Percentiles rank a stretch among this genome's conserved stretches.
Conservation (phyloP, 2,329 filamentous ascomycete species). For the Fusarium hostae region DNA sequence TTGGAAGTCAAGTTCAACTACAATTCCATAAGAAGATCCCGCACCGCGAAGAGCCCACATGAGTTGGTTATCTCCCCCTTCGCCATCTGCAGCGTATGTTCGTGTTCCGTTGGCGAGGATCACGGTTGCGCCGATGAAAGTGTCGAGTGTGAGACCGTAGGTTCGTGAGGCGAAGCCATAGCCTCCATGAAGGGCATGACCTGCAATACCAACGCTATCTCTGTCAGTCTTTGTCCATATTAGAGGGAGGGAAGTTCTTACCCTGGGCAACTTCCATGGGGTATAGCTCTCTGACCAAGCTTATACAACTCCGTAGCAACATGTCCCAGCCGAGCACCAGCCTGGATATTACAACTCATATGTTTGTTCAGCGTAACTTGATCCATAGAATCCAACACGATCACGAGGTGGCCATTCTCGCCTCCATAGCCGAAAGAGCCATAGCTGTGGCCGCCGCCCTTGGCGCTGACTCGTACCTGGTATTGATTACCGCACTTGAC, state of each 20-base stretch:
- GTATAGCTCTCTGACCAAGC: constrained; percentile 54
- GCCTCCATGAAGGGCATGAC: constrained; percentile 46
- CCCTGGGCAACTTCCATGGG: constrained; percentile 65
- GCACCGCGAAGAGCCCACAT: constrained; percentile 48
- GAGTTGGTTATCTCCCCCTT: constrained; percentile 39
- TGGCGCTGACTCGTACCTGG: constrained; percentile 60
- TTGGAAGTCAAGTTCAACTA: constrained; percentile 45
- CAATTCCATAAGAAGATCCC: constrained; percentile 48
- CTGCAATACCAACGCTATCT: constrained; percentile 44
- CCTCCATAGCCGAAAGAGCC: constrained; percentile 60
- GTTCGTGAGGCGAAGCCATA: constrained; percentile 47
- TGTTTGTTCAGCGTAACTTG: constrained; percentile 42
- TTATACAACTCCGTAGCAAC: constrained; percentile 54
- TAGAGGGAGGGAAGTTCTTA: constrained; percentile 36
- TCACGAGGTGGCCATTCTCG: constrained; percentile 53
- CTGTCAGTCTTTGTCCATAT: not conserved
- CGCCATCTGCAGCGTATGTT: constrained; percentile 35
- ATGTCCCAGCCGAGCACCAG: constrained; percentile 62
- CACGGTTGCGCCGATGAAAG: constrained; percentile 45
- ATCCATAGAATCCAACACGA: constrained; percentile 55
- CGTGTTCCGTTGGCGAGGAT: constrained; percentile 45
- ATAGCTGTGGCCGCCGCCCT: constrained; percentile 65
- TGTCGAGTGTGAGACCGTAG: constrained; percentile 46
- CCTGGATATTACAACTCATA: constrained; percentile 45
- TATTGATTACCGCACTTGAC: constrained; percentile 57